These are phyloP conservation scores for Podaxis sp. DNA, from an alignment of 768 basidiomycete species.

Conservation along the genomic window DNA sequence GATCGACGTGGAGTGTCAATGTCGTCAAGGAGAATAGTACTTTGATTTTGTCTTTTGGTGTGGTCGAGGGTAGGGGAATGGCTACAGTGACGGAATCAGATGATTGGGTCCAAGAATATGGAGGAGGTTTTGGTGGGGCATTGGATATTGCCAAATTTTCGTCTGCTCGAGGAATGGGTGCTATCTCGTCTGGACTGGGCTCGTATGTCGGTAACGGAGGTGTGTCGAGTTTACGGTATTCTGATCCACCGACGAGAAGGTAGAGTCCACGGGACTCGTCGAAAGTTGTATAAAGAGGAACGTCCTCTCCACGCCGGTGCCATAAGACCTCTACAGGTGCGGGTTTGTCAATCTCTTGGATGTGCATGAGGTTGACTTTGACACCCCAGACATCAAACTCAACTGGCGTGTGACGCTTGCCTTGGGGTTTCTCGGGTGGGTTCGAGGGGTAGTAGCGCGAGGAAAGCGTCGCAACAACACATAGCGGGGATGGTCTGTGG, in stretches of 20 bases:
- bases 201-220: slow-evolving; percentile 41
- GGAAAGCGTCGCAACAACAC: slow-evolving; percentile 53
- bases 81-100: slow-evolving; percentile 80
- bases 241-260: slow-evolving; percentile 58
- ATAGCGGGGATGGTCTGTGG: slow-evolving; percentile 36
- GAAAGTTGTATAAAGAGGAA: slow-evolving; percentile 62
- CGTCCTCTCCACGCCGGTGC: slow-evolving; percentile 67
- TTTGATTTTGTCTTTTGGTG: slow-evolving; percentile 60
- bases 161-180: slow-evolving; percentile 62
- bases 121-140: slow-evolving; percentile 54
- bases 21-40: slow-evolving; percentile 65
- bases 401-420: slow-evolving; percentile 28
- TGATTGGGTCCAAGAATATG: slow-evolving; percentile 94
- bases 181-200: slow-evolving; percentile 65
- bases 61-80: slow-evolving; percentile 77
- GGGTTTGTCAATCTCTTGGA: slow-evolving; percentile 29
- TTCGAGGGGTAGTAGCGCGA: slow-evolving; percentile 46
- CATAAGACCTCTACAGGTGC: slow-evolving; percentile 56
- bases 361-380: slow-evolving; percentile 44
- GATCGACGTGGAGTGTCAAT: slow-evolving; percentile 62
- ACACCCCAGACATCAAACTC: slow-evolving; percentile 71
- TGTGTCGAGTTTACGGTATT: slow-evolving; percentile 45
- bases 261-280: slow-evolving; percentile 44
- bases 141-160: slow-evolving; percentile 38
- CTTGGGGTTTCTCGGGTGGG: slow-evolving; percentile 15